Percentiles rank a stretch among this genome's conserved stretches.
Conservation (phyloP, 1,284 basidiomycete genomes). For the Ganoderma lucidum region DNA sequence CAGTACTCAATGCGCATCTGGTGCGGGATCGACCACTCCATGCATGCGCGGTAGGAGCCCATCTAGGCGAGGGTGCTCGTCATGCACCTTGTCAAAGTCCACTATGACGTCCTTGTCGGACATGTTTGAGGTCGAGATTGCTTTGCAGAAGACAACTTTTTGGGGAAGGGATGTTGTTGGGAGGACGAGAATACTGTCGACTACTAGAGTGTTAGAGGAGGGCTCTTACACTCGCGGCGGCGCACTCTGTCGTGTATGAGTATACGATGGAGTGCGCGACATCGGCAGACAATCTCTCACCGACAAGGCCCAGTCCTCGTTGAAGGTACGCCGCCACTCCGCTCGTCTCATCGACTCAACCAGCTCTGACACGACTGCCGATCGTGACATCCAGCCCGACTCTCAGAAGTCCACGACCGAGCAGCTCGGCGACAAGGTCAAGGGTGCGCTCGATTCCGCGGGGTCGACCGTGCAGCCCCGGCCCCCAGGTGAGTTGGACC, state of each 20-base stretch:
- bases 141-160: too few species aligned
- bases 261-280: constrained; percentile 34
- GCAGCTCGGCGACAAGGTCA: constrained; percentile 45
- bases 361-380: not conserved
- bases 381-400: constrained; percentile 35
- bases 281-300: constrained; percentile 50
- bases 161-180: too few species aligned
- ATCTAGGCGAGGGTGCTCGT: not conserved
- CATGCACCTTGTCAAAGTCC: not conserved
- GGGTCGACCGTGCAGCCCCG: constrained; percentile 45
- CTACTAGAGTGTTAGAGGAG: too few species aligned
- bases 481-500: constrained; percentile 33
- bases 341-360: not conserved
- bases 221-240: too few species aligned
- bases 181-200: too few species aligned
- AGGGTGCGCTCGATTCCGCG: constrained; percentile 44
- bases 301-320: constrained; percentile 48
- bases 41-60: not conserved
- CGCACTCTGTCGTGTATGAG: not conserved
- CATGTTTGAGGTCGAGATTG: too few species aligned
- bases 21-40: too few species aligned
- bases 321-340: constrained; percentile 42
- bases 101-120: not conserved
- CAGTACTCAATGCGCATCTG: too few species aligned
- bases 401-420: constrained; percentile 48